These are phyloP conservation scores for Vararia minispora DNA, from an alignment of 768 basidiomycete genomes.

Conservation along the genomic window DNA sequence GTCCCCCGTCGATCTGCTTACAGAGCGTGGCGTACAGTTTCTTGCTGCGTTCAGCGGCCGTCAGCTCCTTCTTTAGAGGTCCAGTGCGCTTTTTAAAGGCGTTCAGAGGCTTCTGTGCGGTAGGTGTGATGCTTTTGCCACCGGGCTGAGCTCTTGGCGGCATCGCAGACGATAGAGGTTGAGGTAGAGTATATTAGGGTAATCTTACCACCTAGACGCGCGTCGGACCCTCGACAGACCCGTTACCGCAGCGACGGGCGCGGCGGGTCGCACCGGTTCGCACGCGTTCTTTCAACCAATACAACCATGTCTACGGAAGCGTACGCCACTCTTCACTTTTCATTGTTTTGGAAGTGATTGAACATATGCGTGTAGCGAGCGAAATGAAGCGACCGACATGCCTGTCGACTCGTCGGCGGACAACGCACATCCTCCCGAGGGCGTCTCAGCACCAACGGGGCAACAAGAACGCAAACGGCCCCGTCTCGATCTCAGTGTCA, in stretches of 20 bases:
- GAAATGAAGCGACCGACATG: too few relatives aligned
- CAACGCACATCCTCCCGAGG: too few relatives aligned
- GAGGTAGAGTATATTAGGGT: too few relatives aligned
- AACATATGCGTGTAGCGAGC: too few relatives aligned
- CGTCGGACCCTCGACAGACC: too few relatives aligned
- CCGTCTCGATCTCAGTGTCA: slow-evolving; percentile 53
- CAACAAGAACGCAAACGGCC: slow-evolving; percentile 60
- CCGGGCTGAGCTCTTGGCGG: too few relatives aligned
- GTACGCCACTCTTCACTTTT: slow-evolving; percentile 7
- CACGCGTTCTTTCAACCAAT: slow-evolving; percentile 1
- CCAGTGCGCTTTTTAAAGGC: slow-evolving; percentile 12
- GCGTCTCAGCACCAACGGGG: slow-evolving; percentile 15
- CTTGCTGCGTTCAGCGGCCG: slow-evolving; percentile 29
- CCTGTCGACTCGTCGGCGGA: too few relatives aligned
- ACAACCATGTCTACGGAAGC: slow-evolving; percentile 13
- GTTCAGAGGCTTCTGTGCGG: slow-evolving; percentile 7
- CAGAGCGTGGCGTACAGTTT: slow-evolving; percentile 68
- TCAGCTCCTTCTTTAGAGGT: slow-evolving; percentile 21
- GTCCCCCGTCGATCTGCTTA: slow-evolving; percentile 85
- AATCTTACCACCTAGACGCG: too few relatives aligned
- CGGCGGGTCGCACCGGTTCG: slow-evolving; percentile 1
- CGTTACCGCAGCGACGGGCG: background rate
- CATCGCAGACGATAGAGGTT: too few relatives aligned
- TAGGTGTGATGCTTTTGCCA: background rate
- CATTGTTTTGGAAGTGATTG: slow-evolving; percentile 8